Conservation (phyloP, 2,329 filamentous ascomycete species). For the Neurospora crassa region DNA sequence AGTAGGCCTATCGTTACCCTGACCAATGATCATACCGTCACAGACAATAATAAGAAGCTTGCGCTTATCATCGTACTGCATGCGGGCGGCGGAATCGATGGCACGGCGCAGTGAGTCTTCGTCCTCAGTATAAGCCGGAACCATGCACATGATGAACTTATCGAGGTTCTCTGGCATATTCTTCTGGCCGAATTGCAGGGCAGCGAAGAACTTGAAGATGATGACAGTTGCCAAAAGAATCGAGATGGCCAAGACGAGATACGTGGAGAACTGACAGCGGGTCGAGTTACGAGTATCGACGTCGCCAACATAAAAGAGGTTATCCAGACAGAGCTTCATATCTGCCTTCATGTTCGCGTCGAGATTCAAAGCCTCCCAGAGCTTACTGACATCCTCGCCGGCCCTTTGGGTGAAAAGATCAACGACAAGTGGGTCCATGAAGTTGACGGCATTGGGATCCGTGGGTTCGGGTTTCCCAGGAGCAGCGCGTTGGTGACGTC, state of each 20-base stretch:
- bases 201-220: slow-evolving; percentile 92
- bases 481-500: slow-evolving; percentile 53
- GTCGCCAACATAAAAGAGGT: slow-evolving; percentile 88
- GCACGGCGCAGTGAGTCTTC: slow-evolving; percentile 94
- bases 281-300: slow-evolving; percentile 83
- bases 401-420: slow-evolving; percentile 66
- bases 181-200: slow-evolving; percentile 85
- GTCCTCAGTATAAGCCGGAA: slow-evolving; percentile 96
- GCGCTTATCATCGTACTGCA: slow-evolving; percentile 97
- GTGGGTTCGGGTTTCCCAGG: slow-evolving; percentile 35
- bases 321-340: slow-evolving; percentile 81
- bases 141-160: slow-evolving; percentile 97
- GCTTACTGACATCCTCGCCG: slow-evolving; percentile 72
- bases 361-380: slow-evolving; percentile 65
- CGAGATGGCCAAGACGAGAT: slow-evolving; percentile 80
- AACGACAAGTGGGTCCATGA: slow-evolving; percentile 70
- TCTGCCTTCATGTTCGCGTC: slow-evolving; percentile 44
- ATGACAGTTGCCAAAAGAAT: slow-evolving; percentile 73
- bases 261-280: slow-evolving; percentile 78
- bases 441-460: slow-evolving; percentile 50
- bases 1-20: slow-evolving; percentile 93
- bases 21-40: slow-evolving; percentile 98
- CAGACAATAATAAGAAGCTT: slow-evolving; percentile 90
- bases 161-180: slow-evolving; percentile 92
- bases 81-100: slow-evolving; percentile 89